A percentile compares a stretch with the other conserved stretches of the same genome.
These are phyloP conservation scores for Sesbania bispinosa DNA, from an alignment of 306 rosid species.

Conservation along the genomic window DNA sequence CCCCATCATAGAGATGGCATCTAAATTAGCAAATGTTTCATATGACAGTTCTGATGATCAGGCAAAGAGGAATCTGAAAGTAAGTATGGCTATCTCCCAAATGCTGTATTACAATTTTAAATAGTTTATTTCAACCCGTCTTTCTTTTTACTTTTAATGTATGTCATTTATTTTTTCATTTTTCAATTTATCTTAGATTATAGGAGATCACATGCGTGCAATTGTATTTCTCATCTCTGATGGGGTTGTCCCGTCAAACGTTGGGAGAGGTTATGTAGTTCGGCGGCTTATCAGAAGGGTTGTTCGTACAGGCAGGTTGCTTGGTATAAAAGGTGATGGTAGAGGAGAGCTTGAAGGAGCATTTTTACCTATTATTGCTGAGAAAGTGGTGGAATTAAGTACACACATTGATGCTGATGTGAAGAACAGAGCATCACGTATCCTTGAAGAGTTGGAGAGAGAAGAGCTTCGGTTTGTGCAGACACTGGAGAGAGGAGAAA, in stretches of 20 bases:
- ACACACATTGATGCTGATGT: conserved; percentile 61
- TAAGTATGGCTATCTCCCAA: conserved; percentile 44
- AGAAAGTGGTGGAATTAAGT: conserved; percentile 79
- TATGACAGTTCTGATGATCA: conserved; percentile 63
- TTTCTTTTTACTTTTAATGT: not conserved
- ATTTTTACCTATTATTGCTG: conserved; percentile 82
- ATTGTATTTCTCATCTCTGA: conserved; percentile 89
- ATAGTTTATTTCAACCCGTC: conserved; percentile 16
- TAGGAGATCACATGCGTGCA: conserved; percentile 98
- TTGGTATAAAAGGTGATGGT: conserved; percentile 87
- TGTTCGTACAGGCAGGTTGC: conserved; percentile 90
- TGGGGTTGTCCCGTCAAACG: conserved; percentile 89
- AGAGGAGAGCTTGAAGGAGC: conserved; percentile 78
- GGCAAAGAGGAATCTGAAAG: conserved; percentile 71
- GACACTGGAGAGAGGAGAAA: conserved; percentile 90
- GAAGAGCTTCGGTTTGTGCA: conserved; percentile 96
- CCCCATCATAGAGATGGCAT: conserved; percentile 80
- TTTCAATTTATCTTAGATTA: conserved; percentile 48
- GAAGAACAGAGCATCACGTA: conserved; percentile 53
- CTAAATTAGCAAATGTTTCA: conserved; percentile 68
- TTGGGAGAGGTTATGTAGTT: conserved; percentile 89
- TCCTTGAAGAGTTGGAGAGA: conserved; percentile 84
- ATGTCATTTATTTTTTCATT: not conserved
- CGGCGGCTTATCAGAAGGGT: conserved; percentile 92
- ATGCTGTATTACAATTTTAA: conserved; percentile 8